Evolutionary conservation across 2,329 filamentous ascomycete species (phyloP), one percentile per base, ranked within the genome.

Genomic region (Fusarium proliferatum): DNA sequence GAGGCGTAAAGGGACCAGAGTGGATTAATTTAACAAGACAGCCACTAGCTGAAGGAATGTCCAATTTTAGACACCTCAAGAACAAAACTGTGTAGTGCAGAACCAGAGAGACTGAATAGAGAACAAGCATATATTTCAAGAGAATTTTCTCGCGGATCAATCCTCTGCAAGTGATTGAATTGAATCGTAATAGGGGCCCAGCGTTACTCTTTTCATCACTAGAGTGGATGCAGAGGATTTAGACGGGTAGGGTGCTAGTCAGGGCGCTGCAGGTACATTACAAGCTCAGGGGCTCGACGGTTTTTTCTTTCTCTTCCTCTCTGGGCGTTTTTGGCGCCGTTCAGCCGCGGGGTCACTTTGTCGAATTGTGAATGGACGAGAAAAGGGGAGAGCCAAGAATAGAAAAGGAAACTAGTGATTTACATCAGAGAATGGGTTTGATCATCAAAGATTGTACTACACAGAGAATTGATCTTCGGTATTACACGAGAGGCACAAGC

Each of bases 231-330:
- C n/a, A 34, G n/a, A 51, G 38, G 48, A 38, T 56, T 56, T 33
- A 56, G 51, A 26, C 52, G 26, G 26, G 26, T 42, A 42, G 48
- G 16, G 19, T 17, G 19, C 41, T 58, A 58, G 55, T 58, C 55
- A 58, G 55, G 55, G 41, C 41, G 28, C 46, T 67, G 64, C 64
- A 67, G 57, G 52, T 49, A 36, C 42, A 41, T 9, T 1, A 41
- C 62, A 67, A 64, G 69, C 56, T 73, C 71, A 74, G 71, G 71
- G 71, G 71, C 71, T 74, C 26, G 71, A 49, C 28, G n/a, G 9
- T 48, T 48, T 49, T 26, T 64, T 42, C 13, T 30, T 30, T 13
- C 12, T 41, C 19, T 46, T 21, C 33, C n/a, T n/a, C 6, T 43
- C 23, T 63, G 55, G 62, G 69, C 55, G 65, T 58, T 23, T 55